phyloP scores from a whole-genome alignment of 192 early-diverging fungal species.

The Umbelopsis sp. region DNA sequence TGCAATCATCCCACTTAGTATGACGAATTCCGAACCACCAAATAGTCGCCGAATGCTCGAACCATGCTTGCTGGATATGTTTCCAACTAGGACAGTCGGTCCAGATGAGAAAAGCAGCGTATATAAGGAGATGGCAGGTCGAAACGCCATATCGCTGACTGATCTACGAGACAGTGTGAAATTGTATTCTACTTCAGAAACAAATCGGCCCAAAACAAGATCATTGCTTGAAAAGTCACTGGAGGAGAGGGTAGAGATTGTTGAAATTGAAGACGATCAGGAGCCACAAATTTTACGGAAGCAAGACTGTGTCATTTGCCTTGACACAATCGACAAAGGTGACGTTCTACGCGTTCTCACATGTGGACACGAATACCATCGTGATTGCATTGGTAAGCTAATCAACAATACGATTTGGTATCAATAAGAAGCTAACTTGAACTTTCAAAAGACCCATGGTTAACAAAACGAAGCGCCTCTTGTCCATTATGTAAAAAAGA shows the following conservation, averaged over 20 bases:
- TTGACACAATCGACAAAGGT: neutral
- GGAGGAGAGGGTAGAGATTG: neutral
- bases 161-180: neutral
- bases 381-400: slow-evolving; percentile 25
- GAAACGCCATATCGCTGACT: slow-evolving; percentile 2
- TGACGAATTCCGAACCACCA: neutral
- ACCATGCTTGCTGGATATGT: neutral
- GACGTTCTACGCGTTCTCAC: slow-evolving; percentile 20
- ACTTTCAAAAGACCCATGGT: slow-evolving; percentile 19
- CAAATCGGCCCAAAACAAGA: neutral
- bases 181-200: neutral
- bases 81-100: neutral
- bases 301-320: slow-evolving; percentile 22
- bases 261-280: neutral
- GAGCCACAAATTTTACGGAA: no score
- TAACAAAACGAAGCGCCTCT: slow-evolving; percentile 20
- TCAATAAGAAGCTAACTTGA: neutral
- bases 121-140: neutral
- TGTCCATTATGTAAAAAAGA: slow-evolving; percentile 21
- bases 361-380: slow-evolving; percentile 27
- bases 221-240: neutral
- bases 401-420: neutral
- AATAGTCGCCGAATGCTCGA: neutral
- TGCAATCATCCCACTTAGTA: neutral
- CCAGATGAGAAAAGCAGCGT: neutral